phyloP scores from a whole-genome alignment of 1,139 yeast species.

The Suhomyces chickasaworum region DNA sequence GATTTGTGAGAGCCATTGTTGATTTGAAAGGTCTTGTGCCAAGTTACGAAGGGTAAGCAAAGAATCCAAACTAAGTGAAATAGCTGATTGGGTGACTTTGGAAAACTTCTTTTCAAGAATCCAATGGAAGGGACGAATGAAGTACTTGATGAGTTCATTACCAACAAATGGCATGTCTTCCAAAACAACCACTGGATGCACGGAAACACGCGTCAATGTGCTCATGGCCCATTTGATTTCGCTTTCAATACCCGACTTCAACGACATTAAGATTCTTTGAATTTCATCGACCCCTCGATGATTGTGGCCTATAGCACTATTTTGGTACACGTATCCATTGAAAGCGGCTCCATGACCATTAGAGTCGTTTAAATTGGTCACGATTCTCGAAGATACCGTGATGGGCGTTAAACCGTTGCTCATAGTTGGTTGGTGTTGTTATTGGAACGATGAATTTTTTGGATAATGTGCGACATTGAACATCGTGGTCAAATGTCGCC shows the following conservation, averaged over 20 bases:
- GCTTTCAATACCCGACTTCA: slow-evolving; percentile 56
- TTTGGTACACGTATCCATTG: slow-evolving; percentile 23
- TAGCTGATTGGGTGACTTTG: slow-evolving; percentile 34
- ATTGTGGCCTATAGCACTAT: slow-evolving; percentile 19
- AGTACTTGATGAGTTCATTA: slow-evolving; percentile 49
- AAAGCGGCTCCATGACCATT: slow-evolving; percentile 17
- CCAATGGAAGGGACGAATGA: slow-evolving; percentile 35
- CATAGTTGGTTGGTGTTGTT: slow-evolving; percentile 12
- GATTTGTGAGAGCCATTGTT: slow-evolving; percentile 71
- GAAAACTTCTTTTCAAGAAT: slow-evolving; percentile 29
- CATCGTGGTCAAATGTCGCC: neutral
- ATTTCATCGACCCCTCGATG: slow-evolving; percentile 59
- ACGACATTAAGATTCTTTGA: slow-evolving; percentile 63
- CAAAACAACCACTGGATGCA: slow-evolving; percentile 39
- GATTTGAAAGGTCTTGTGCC: slow-evolving; percentile 80
- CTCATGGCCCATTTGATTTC: slow-evolving; percentile 71
- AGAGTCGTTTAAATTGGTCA: slow-evolving; percentile 19
- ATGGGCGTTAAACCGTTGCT: slow-evolving; percentile 26
- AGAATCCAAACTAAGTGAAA: slow-evolving; percentile 56
- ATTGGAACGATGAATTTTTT: slow-evolving; percentile 10
- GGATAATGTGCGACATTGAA: slow-evolving; percentile 4
- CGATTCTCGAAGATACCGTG: slow-evolving; percentile 19
- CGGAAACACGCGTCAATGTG: slow-evolving; percentile 58
- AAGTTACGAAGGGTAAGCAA: slow-evolving; percentile 76
- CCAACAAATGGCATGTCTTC: slow-evolving; percentile 53